A percentile compares a stretch with the other conserved stretches of the same genome.
Conservation (phyloP, 2,329 filamentous ascomycete species). For the Rhinocladiella mackenziei region DNA sequence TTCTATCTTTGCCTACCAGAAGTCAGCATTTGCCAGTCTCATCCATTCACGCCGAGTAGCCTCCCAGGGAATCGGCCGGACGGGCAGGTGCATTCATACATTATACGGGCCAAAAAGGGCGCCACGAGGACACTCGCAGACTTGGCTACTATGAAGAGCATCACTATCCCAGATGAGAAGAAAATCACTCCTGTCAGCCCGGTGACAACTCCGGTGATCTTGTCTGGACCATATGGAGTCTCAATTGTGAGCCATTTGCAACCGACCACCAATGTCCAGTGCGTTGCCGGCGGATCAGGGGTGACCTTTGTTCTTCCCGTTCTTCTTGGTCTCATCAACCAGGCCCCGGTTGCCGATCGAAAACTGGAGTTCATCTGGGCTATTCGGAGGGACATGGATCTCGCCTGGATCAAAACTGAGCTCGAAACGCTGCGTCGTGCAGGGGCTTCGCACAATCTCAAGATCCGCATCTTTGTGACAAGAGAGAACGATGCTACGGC, state of each 20-base stretch:
- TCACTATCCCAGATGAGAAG: background rate
- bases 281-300: constrained; percentile 56
- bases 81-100: constrained; percentile 34
- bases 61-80: constrained; percentile 37
- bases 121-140: constrained; percentile 56
- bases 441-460: constrained; percentile 41
- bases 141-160: constrained; percentile 34
- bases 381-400: constrained; percentile 52
- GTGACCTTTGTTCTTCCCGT: constrained; percentile 56
- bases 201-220: constrained; percentile 52
- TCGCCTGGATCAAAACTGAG: constrained; percentile 58
- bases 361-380: constrained; percentile 63
- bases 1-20: constrained; percentile 67
- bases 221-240: constrained; percentile 61
- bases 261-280: constrained; percentile 47
- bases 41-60: constrained; percentile 65
- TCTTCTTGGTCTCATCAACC: constrained; percentile 40
- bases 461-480: constrained; percentile 58
- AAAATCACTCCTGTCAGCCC: constrained; percentile 33
- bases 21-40: constrained; percentile 66
- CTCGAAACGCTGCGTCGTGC: constrained; percentile 48
- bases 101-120: constrained; percentile 43
- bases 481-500: constrained; percentile 43
- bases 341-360: constrained; percentile 33
- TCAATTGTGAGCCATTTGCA: constrained; percentile 11